Base-by-base conservation (phyloP, 2,329 filamentous ascomycete genomes). In the Diaporthe amygdali region DNA sequence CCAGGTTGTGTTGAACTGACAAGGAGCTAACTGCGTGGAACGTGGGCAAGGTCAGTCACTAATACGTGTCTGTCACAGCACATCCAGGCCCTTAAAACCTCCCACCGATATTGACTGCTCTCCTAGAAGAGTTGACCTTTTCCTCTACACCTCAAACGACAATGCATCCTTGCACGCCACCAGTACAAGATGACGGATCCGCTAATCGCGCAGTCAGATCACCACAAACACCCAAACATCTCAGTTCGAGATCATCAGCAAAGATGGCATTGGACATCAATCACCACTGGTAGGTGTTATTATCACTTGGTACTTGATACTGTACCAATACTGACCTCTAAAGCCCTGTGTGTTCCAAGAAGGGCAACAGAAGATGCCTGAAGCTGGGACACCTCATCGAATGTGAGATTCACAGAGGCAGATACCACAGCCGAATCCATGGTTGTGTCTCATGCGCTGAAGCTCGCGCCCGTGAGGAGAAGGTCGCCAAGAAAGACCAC, bases 281-380 rank as follows among this genome's bases (percentile, higher is more conserved):
- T 14, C 69, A 71, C 25, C 69, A 71, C 27, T 71, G 69, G 69
- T 71, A 30, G 12, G 63, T 22, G 8, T 12, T 12, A 17, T 10
- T 25, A 3, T n/a, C 27, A 10, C 5, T 14, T 34, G 5, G 6
- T n/a, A 47, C 8, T 30, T 27, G 17, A n/a, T 30, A 5, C 15
- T 3, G 12, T 2, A 17, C 5, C 4, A 7, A 17, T 25, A 6
- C 30, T 64, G 32, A 49, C 41, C 25, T 4, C 10, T 14, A 55
- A 14, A 72, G 70, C 44, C 70, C 70, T 17, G 49, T 69, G n/a
- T 72, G 70, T 25, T 8, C 49, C 7, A 72, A 69, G 41, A 72
- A 69, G 51, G 70, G 70, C n/a, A 72, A 72, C 44, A 66, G 30
- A 30, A 30, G 70, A 15, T 72, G 70, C 14, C 22, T 72, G 1